Evolutionary conservation across 371 early-diverging fungal genomes (phyloP).

Genomic region (Rhizopus sp.): DNA sequence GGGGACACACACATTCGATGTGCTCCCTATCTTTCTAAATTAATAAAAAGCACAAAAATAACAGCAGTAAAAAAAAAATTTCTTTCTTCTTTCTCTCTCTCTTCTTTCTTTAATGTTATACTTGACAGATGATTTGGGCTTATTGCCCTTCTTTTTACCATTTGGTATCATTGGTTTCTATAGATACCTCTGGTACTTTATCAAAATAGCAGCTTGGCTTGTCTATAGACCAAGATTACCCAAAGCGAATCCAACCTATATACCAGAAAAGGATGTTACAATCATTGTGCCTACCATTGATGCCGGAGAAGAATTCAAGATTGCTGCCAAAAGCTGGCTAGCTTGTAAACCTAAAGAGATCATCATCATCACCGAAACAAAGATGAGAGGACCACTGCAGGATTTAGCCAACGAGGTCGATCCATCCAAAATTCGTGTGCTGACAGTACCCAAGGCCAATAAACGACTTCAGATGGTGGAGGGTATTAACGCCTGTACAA

Average conservation of each 20-base stretch:
- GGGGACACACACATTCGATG: neutral
- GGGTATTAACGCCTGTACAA: slow-evolving; percentile 64
- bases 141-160: slow-evolving; percentile 72
- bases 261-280: slow-evolving; percentile 64
- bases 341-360: slow-evolving; percentile 67
- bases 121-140: slow-evolving; percentile 63
- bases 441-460: slow-evolving; percentile 61
- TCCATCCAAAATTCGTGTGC: slow-evolving; percentile 45
- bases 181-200: slow-evolving; percentile 70
- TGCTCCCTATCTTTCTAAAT: neutral
- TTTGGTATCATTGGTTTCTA: slow-evolving; percentile 76
- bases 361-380: slow-evolving; percentile 61
- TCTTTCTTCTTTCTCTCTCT: slow-evolving; percentile 8
- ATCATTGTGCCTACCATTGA: slow-evolving; percentile 79
- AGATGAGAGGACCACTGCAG: slow-evolving; percentile 53
- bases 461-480: slow-evolving; percentile 76
- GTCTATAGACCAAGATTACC: slow-evolving; percentile 59
- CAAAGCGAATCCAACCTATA: slow-evolving; percentile 53
- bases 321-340: slow-evolving; percentile 70
- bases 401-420: slow-evolving; percentile 48
- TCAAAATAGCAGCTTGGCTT: slow-evolving; percentile 60
- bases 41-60: neutral
- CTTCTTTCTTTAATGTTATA: slow-evolving; percentile 60
- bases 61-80: slow-evolving; percentile 1
- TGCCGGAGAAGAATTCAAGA: slow-evolving; percentile 73